phyloP scores from a whole-genome alignment of 2,329 filamentous ascomycete genomes.

The Colletotrichum coccodes region DNA sequence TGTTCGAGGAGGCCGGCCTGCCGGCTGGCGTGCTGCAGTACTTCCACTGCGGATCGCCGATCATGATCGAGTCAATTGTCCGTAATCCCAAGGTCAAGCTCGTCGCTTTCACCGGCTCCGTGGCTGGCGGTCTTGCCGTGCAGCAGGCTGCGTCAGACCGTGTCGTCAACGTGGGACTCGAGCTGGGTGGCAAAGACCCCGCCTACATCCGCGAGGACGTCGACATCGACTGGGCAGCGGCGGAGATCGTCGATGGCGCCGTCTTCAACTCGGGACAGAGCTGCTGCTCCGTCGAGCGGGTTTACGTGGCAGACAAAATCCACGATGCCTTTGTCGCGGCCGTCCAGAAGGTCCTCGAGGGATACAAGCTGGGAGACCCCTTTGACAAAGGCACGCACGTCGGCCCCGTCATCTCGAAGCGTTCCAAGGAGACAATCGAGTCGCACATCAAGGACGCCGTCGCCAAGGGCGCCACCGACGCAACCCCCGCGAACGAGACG shows the following conservation, averaged over 20 bases:
- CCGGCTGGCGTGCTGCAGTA: slow-evolving; percentile 88
- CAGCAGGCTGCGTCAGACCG: slow-evolving; percentile 87
- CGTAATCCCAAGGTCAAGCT: slow-evolving; percentile 80
- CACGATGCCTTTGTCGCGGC: slow-evolving; percentile 85
- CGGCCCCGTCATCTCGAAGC: slow-evolving; percentile 87
- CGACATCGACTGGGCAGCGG: slow-evolving; percentile 89
- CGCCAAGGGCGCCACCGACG: slow-evolving; percentile 83
- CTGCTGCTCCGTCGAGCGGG: slow-evolving; percentile 91
- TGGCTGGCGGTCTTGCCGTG: slow-evolving; percentile 86
- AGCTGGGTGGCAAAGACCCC: slow-evolving; percentile 94
- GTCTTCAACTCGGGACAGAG: slow-evolving; percentile 99
- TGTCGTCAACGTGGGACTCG: slow-evolving; percentile 86
- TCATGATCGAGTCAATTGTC: slow-evolving; percentile 81
- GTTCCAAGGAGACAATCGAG: slow-evolving; percentile 79
- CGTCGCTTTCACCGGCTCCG: slow-evolving; percentile 94
- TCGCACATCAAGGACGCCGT: slow-evolving; percentile 85
- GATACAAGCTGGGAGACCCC: slow-evolving; percentile 91
- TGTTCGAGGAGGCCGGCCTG: slow-evolving; percentile 84
- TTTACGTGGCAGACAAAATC: slow-evolving; percentile 89
- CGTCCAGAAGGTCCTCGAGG: slow-evolving; percentile 80
- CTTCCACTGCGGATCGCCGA: slow-evolving; percentile 87
- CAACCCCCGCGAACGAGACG: slow-evolving; percentile 82
- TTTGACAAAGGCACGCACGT: slow-evolving; percentile 82
- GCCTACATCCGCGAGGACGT: slow-evolving; percentile 90
- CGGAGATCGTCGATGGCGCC: slow-evolving; percentile 94